These are phyloP conservation scores for Trypanosoma brucei DNA, from an alignment of 208 protist species.

Conservation along the genomic window DNA sequence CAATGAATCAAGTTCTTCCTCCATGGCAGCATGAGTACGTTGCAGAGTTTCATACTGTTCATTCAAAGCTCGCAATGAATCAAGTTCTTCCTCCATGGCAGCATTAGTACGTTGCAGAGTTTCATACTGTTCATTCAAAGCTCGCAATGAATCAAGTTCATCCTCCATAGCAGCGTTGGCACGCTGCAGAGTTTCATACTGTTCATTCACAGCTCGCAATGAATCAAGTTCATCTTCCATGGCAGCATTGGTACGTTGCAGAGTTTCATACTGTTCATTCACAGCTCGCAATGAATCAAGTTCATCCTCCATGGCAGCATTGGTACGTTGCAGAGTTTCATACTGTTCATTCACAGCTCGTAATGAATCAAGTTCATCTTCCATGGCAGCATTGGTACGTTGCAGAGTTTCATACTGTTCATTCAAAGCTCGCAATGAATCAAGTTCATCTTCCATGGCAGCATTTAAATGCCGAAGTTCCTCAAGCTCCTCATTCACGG, in stretches of 20 bases:
- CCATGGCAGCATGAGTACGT: background rate
- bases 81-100: conserved; percentile 2
- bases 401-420: background rate
- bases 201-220: background rate
- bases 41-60: background rate
- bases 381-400: background rate
- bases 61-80: background rate
- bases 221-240: background rate
- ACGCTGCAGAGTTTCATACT: background rate
- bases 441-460: background rate
- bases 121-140: background rate
- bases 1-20: background rate
- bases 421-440: background rate
- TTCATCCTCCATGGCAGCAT: background rate
- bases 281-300: background rate
- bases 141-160: background rate
- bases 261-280: background rate
- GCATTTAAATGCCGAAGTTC: background rate
- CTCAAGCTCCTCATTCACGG: background rate
- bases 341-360: background rate
- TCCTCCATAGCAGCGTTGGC: background rate
- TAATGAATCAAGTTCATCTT: background rate
- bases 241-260: background rate
- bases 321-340: background rate
- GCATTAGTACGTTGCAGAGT: background rate